Evolutionary conservation across 768 basidiomycete species (phyloP), one percentile per base, ranked within the genome.

Genomic region (Flagelloscypha sp.): DNA sequence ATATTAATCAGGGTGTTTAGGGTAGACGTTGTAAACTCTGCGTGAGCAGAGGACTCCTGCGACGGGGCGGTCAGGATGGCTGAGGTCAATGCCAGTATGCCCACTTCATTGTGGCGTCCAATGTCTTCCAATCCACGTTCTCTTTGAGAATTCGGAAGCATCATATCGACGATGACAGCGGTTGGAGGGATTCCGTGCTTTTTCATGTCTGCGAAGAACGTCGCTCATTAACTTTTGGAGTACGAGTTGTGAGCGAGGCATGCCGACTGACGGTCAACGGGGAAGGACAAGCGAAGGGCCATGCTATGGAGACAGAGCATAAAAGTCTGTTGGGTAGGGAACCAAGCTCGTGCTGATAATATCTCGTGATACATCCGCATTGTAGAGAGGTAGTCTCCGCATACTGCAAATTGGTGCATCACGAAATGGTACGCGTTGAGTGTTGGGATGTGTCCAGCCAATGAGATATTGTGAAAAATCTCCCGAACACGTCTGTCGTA

Each of bases 31-130:
- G 80, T 30, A 25, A n/a, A 36, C 24, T 13, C 45, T 20, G 45
- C n/a, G 27, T 40, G 37, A 15, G 48, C 54, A 36, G 55, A 43
- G 34, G 61, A 61, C 40, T 75, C 73, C 38, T 80, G 42, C 21
- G 81, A 75, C n/a, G 7, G 69, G 57, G 25, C 74, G 66, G 48
- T 90, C 87, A 0, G 84, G 85, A 47, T 78, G 77, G 15, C 70
- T 63, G 30, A 89, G 54, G 56, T 90, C 87, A 38, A 90, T 70
- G 0, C 79, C 85, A 54, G n/a, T 88, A 90, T 23, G 72, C 75
- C 47, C 71, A 59, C 45, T 70, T 76, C 63, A 87, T 57, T 17
- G 87, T 62, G 18, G 58, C 49, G 34, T 76, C 68, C 50, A 84
- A 82, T 0, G 63, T 61, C 20, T 70, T 60, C 37, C 61, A 49